Evolutionary conservation across 192 early-diverging fungal species (phyloP).

Genomic region (Rhizoclosmatium sp.): DNA sequence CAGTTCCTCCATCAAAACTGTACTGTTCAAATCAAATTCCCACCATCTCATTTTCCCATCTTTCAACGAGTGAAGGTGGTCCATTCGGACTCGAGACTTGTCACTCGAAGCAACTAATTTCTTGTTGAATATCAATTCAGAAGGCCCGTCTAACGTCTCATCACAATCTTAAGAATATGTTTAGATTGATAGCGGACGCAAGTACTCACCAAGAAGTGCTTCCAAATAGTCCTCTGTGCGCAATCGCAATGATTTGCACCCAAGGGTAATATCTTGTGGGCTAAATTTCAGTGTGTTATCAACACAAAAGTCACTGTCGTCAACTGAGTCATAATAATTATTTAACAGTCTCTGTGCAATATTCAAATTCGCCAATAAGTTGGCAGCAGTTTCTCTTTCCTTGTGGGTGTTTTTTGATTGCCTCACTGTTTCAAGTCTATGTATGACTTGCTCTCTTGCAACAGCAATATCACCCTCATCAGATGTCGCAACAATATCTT

Average conservation of each 20-base stretch:
- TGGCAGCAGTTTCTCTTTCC: slow-evolving; percentile 14
- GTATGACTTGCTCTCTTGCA: slow-evolving; percentile 14
- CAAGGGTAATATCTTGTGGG: slow-evolving; percentile 17
- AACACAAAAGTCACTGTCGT: not conserved
- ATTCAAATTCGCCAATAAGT: not conserved
- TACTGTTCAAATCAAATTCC: slow-evolving; percentile 17
- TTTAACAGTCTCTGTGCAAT: slow-evolving; percentile 5
- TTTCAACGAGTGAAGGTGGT: not conserved
- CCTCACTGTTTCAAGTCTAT: not conserved
- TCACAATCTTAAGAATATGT: slow-evolving; percentile 3
- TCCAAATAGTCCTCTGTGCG: slow-evolving; percentile 1
- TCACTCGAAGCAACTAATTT: not conserved
- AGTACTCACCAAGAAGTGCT: not conserved
- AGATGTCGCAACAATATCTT: not conserved
- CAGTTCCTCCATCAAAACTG: not conserved
- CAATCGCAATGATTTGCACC: not conserved
- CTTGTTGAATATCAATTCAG: slow-evolving; percentile 13
- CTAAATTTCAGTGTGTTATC: slow-evolving; percentile 4
- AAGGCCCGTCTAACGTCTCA: slow-evolving; percentile 6
- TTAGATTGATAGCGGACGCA: not conserved
- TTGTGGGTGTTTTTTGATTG: not conserved
- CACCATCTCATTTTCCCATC: slow-evolving; percentile 29
- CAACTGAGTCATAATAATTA: slow-evolving; percentile 24
- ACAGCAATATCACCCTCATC: slow-evolving; percentile 24
- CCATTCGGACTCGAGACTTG: not conserved